Evolutionary conservation across 441 rosid species (phyloP).

Genomic region (Hura crepitans): DNA sequence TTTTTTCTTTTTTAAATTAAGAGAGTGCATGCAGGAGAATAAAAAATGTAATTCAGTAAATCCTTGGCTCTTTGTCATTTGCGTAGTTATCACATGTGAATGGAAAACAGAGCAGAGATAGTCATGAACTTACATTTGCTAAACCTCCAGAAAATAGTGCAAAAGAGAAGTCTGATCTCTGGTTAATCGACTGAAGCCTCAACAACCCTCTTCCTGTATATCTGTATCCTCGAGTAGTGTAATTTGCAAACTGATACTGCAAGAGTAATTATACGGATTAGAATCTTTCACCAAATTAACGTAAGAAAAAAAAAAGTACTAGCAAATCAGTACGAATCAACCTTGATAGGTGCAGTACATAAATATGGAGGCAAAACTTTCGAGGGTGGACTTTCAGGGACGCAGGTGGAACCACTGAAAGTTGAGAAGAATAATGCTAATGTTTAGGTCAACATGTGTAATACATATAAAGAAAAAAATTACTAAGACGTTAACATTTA

Average conservation of each 20-base stretch:
- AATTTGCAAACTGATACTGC: slow-evolving; percentile 80
- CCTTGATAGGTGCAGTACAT: slow-evolving; percentile 82
- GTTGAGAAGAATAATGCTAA: background rate
- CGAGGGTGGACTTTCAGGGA: slow-evolving; percentile 38
- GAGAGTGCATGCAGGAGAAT: background rate
- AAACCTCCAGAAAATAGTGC: slow-evolving; percentile 64
- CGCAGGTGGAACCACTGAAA: slow-evolving; percentile 58
- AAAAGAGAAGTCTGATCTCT: slow-evolving; percentile 76
- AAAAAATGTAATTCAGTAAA: background rate
- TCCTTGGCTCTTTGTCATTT: background rate
- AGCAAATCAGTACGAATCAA: slow-evolving; percentile 23
- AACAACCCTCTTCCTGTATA: slow-evolving; percentile 52
- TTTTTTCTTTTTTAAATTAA: background rate
- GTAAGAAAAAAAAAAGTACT: background rate
- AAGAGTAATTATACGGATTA: slow-evolving; percentile 20
- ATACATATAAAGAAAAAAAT: too few species aligned
- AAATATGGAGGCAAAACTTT: slow-evolving; percentile 46
- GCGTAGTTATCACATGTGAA: background rate
- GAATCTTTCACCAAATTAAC: slow-evolving; percentile 4
- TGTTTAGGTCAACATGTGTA: background rate
- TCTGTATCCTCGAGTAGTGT: slow-evolving; percentile 48
- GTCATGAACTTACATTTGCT: slow-evolving; percentile 40
- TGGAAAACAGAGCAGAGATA: background rate
- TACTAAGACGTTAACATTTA: too few species aligned
- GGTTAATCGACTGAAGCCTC: slow-evolving; percentile 74